Evolutionary conservation across 192 early-diverging fungal species (phyloP).

Genomic region (Coemansia sp.): DNA sequence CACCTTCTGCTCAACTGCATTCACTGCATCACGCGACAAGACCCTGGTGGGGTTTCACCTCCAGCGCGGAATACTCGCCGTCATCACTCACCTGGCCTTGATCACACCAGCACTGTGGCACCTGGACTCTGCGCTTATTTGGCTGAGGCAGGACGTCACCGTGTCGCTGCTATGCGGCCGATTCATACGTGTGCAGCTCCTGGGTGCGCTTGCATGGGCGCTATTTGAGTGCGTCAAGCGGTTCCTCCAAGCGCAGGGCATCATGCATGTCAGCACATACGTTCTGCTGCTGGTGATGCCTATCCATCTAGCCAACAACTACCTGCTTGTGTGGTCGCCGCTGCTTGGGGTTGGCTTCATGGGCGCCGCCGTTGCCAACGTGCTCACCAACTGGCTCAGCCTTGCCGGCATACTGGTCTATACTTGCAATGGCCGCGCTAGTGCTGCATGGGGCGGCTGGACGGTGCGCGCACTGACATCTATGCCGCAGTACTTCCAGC

Average conservation of each 20-base stretch:
- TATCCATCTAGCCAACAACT: constrained; percentile 72
- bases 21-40: constrained; percentile 61
- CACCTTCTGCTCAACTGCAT: constrained; percentile 71
- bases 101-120: constrained; percentile 69
- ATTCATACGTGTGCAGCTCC: constrained; percentile 65
- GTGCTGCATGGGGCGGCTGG: constrained; percentile 69
- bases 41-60: constrained; percentile 69
- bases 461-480: constrained; percentile 34
- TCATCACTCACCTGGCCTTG: constrained; percentile 63
- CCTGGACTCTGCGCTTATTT: constrained; percentile 63
- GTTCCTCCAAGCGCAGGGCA: constrained; percentile 85
- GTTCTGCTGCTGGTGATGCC: constrained; percentile 68
- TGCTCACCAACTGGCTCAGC: constrained; percentile 73
- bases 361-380: constrained; percentile 80
- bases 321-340: constrained; percentile 72
- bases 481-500: constrained; percentile 53
- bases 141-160: constrained; percentile 69
- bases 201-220: constrained; percentile 72
- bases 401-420: constrained; percentile 63
- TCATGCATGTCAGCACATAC: constrained; percentile 79
- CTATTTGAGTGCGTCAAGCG: constrained; percentile 81
- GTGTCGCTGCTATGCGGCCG: constrained; percentile 64
- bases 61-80: constrained; percentile 76
- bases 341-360: constrained; percentile 67
- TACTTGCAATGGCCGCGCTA: constrained; percentile 50